phyloP scores from a whole-genome alignment of 164 flowering plant genomes.

The Vitis cinerea region DNA sequence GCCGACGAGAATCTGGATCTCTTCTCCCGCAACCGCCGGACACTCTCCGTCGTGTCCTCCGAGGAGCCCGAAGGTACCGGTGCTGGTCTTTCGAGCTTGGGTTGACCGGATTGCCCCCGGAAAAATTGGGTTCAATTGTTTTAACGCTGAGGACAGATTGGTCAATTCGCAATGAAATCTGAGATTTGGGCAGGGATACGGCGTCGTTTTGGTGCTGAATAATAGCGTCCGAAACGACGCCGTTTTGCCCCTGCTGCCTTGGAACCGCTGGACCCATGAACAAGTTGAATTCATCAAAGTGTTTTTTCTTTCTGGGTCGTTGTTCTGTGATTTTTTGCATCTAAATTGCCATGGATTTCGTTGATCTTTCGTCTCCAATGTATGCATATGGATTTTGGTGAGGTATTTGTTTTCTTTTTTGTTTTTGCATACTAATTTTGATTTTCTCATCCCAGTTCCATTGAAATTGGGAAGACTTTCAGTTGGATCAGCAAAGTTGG shows the following conservation, averaged over 20 bases:
- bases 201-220: too few relatives aligned
- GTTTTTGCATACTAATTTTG: not conserved
- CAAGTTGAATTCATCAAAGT: too few relatives aligned
- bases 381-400: not conserved
- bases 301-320: too few relatives aligned
- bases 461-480: slow-evolving; percentile 75
- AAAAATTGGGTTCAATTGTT: not conserved
- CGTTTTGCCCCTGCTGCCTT: too few relatives aligned
- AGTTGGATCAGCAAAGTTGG: slow-evolving; percentile 53
- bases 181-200: too few relatives aligned
- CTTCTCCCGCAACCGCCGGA: slow-evolving; percentile 68
- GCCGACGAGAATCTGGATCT: slow-evolving; percentile 70
- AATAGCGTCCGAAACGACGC: too few relatives aligned
- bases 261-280: too few relatives aligned
- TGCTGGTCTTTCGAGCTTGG: not conserved
- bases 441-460: slow-evolving; percentile 24
- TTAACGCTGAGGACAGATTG: not conserved
- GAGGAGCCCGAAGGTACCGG: slow-evolving; percentile 63
- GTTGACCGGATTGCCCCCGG: not conserved
- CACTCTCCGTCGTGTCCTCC: slow-evolving; percentile 48
- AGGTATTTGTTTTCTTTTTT: not conserved
- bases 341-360: too few relatives aligned
- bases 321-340: too few relatives aligned
- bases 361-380: too few relatives aligned
- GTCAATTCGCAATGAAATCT: too few relatives aligned